Evolutionary conservation across 2,329 filamentous ascomycete genomes (phyloP).

Genomic region (Fusarium equiseti): DNA sequence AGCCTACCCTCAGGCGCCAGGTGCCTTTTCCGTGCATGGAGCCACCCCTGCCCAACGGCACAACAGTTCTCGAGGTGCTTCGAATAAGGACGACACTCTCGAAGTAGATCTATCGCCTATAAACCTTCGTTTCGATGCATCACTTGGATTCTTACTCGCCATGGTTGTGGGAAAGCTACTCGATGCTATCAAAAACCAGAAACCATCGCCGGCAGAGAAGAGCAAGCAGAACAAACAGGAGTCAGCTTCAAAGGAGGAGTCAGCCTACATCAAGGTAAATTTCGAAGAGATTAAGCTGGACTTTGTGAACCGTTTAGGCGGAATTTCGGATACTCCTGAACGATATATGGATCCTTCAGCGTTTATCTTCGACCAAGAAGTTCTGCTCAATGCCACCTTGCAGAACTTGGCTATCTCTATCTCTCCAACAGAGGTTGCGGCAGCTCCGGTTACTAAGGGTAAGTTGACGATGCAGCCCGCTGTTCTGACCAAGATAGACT

Average conservation of each 20-base stretch:
- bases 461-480: constrained; percentile 47
- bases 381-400: constrained; percentile 65
- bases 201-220: constrained; percentile 8
- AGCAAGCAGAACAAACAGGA: constrained; percentile 36
- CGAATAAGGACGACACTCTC: constrained; percentile 48
- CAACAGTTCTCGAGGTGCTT: constrained; percentile 2
- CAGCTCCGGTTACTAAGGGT: constrained; percentile 19
- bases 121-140: constrained; percentile 66
- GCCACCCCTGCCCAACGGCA: constrained; percentile 19
- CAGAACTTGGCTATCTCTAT: constrained; percentile 56
- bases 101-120: constrained; percentile 67
- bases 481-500: constrained; percentile 55
- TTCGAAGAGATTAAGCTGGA: constrained; percentile 65
- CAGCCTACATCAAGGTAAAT: constrained; percentile 58
- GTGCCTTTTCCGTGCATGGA: constrained; percentile 68
- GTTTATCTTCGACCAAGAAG: constrained; percentile 59
- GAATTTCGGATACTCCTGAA: constrained; percentile 64
- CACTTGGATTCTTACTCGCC: constrained; percentile 66
- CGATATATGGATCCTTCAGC: constrained; percentile 57
- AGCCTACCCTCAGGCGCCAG: constrained; percentile 66
- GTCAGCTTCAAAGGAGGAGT: constrained; percentile 29
- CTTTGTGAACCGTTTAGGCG: constrained; percentile 67
- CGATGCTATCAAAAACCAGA: constrained; percentile 55
- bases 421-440: constrained; percentile 37
- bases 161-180: constrained; percentile 64